Evolutionary conservation across 2,329 filamentous ascomycete species (phyloP).

Genomic region (Claviceps purpurea): DNA sequence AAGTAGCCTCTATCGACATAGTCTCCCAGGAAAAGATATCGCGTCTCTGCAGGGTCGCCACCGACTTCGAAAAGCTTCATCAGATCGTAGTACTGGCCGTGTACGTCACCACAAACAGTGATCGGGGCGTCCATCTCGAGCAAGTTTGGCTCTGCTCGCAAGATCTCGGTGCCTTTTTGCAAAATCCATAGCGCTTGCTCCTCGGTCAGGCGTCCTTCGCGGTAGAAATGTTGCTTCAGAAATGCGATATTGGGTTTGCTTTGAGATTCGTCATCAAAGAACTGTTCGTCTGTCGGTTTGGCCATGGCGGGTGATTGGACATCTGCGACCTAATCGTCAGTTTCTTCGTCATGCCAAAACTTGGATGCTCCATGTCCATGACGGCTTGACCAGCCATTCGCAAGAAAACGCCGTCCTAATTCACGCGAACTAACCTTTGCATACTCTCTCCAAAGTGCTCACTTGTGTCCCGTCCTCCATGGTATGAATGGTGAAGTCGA

Average conservation of each 20-base stretch:
- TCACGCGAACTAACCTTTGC: constrained; percentile 65
- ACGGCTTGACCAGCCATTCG: background rate
- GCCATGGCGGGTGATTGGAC: constrained; percentile 94
- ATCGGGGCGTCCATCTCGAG: constrained; percentile 99
- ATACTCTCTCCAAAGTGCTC: constrained; percentile 88
- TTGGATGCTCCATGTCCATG: background rate
- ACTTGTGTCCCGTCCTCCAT: constrained; percentile 97
- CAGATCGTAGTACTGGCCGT: constrained; percentile 97
- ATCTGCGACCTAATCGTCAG: constrained; percentile 41
- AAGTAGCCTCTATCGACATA: constrained; percentile 98
- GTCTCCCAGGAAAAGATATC: constrained; percentile 94
- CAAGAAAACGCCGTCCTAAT: background rate
- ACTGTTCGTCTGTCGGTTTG: constrained; percentile 85
- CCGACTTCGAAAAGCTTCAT: constrained; percentile 99
- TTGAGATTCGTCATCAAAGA: constrained; percentile 76
- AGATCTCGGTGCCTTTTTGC: constrained; percentile 70
- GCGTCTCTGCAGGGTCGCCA: constrained; percentile 87
- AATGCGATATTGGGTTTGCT: constrained; percentile 87
- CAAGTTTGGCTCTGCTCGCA: constrained; percentile 84
- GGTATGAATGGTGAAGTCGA: constrained; percentile 95
- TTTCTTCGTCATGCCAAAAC: background rate
- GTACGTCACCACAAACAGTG: constrained; percentile 94
- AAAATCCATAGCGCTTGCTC: constrained; percentile 97
- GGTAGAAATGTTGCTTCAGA: constrained; percentile 96
- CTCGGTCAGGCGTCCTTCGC: constrained; percentile 90